Conservation (phyloP, 2,329 filamentous ascomycete species). For the Colletotrichum somersetense region DNA sequence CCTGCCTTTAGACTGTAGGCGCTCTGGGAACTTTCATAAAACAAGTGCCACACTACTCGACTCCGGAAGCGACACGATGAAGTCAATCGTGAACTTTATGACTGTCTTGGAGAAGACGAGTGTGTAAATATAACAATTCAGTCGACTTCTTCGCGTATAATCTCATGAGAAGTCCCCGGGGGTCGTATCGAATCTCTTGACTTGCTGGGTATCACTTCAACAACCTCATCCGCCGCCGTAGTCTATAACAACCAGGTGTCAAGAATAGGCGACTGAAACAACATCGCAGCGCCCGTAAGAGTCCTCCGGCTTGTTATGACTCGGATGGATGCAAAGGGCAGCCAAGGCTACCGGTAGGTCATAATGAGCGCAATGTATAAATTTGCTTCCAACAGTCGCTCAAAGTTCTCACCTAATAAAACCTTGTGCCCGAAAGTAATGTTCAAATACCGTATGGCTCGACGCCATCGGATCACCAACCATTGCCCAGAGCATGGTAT, state of each 20-base stretch:
- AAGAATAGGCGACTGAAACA: neutral
- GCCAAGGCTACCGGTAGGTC: neutral
- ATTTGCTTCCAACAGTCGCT: neutral
- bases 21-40: neutral
- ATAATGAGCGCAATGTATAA: neutral
- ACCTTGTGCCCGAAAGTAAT: neutral
- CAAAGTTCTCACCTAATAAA: no score
- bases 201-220: neutral
- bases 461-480: neutral
- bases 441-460: neutral
- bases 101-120: neutral
- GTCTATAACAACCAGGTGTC: neutral
- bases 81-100: no score
- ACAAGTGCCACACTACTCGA: neutral
- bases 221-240: neutral
- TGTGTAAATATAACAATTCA: neutral
- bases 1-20: neutral
- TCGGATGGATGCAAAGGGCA: neutral
- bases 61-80: neutral
- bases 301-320: neutral
- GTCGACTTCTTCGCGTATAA: neutral
- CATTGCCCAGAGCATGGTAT: no score
- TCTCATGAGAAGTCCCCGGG: neutral
- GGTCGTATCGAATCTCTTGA: neutral
- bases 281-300: neutral